A percentile compares a stretch with the other conserved stretches of the same genome.
Conservation (phyloP, 2,329 filamentous ascomycete genomes). For the Fusarium domesticum region DNA sequence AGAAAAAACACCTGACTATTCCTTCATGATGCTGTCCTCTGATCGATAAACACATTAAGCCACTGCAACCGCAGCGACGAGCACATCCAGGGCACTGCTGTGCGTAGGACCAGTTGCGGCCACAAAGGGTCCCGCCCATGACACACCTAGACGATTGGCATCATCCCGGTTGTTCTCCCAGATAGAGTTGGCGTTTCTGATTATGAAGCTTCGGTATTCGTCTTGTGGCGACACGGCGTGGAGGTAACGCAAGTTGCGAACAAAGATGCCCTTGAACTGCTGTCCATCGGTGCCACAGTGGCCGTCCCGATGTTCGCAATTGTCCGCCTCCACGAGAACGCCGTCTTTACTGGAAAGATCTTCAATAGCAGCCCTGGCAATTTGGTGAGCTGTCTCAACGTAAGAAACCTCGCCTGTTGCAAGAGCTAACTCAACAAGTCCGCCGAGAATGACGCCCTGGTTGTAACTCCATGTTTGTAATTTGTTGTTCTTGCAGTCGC, state of each 20-base stretch:
- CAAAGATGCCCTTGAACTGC: conserved; percentile 72
- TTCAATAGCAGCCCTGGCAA: conserved; percentile 53
- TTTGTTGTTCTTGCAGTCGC: conserved; percentile 50
- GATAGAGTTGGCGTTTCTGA: conserved; percentile 61
- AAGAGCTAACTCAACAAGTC: conserved; percentile 48
- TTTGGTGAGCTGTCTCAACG: conserved; percentile 41
- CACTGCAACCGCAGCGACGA: conserved; percentile 58
- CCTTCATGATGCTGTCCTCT: no score
- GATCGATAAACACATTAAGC: conserved; percentile 20
- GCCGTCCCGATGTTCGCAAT: conserved; percentile 34
- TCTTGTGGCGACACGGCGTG: conserved; percentile 48
- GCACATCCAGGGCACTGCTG: conserved; percentile 61
- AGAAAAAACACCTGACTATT: no score
- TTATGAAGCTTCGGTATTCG: conserved; percentile 53
- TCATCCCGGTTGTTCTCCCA: conserved; percentile 57
- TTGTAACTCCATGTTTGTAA: conserved; percentile 54
- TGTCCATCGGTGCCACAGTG: conserved; percentile 49
- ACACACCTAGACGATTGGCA: conserved; percentile 53
- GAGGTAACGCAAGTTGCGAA: conserved; percentile 60
- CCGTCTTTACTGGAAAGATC: conserved; percentile 43
- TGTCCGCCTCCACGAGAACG: conserved; percentile 42
- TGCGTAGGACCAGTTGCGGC: conserved; percentile 57
- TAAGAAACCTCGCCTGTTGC: conserved; percentile 44
- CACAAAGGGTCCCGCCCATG: conserved; percentile 62
- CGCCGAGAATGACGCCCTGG: conserved; percentile 57